Evolutionary conservation across 225 moss, liverwort and hornwort species (phyloP), one percentile per base, ranked within the genome.

Genomic region (Antitrichia curtipendula): DNA sequence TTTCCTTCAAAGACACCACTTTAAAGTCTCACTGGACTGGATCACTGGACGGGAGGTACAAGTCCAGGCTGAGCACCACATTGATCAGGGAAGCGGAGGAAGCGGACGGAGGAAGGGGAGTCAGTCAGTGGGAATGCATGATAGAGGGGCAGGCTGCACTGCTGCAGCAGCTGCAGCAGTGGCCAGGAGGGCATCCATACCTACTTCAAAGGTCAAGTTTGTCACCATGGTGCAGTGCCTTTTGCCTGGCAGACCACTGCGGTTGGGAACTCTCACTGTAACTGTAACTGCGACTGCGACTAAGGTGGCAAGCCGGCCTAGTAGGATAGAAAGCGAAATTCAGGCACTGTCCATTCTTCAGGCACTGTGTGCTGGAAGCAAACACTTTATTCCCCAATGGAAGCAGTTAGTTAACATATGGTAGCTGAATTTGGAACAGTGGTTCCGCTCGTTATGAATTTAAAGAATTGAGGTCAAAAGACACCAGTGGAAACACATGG

Each of bases 401-500:
- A 13, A 12, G 23, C 15, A 69, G 40, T 21, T 16, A 18, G 18
- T 17, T n/a, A n/a, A n/a, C n/a, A n/a, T 29, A 49, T 6, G 12
- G 32, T 75, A 50, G 14, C 3, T 9, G 23, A 23, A 52, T 22
- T 52, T 22, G 21, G 49, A 75, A 50, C 8, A 75, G 0, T 32
- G 21, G 8, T 8, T 7, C 22, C 2, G 2, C 34, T 50, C 9
- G 9, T 22, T 22, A 75, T 0, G 1, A 32, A 22, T 7, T 5
- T 10, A 72, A 72, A 72, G 17, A 71, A 29, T 3, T 10, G 8
- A 28, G 3, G 45, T 45, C 3, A 6, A 71, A 71, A 45, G 16
- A 41, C 5, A 41, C 2, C 32, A 22, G 5, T 16, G 27, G 9
- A 27, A 71, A n/a, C n/a, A 71, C 8, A 70, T 70, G 25, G 15